Evolutionary conservation across 1,284 basidiomycete species (phyloP).

Genomic region (Cryptococcus sp.): DNA sequence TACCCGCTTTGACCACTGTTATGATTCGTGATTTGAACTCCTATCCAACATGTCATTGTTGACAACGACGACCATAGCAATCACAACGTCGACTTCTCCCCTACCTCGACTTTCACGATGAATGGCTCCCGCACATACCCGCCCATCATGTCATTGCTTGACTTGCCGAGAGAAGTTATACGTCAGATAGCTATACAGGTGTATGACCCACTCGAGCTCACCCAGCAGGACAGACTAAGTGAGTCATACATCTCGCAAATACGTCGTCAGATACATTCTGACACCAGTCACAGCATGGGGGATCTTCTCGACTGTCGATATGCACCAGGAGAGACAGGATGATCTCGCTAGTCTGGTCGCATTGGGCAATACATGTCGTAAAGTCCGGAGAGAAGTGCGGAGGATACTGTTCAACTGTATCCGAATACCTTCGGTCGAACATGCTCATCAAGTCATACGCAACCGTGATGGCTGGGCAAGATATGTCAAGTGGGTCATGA

Average conservation of each 20-base stretch:
- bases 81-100: too few relatives aligned
- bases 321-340: slow-evolving; percentile 41
- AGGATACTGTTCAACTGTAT: slow-evolving; percentile 45
- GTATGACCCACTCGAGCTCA: slow-evolving; percentile 44
- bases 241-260: slow-evolving; percentile 9
- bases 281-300: slow-evolving; percentile 36
- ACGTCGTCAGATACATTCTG: not conserved
- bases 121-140: too few relatives aligned
- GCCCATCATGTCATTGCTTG: slow-evolving; percentile 11
- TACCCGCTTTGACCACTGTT: not conserved
- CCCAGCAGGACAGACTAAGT: slow-evolving; percentile 49
- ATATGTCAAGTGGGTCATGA: slow-evolving; percentile 33
- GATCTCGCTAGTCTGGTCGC: slow-evolving; percentile 35
- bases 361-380: slow-evolving; percentile 36
- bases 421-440: slow-evolving; percentile 27
- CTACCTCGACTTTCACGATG: too few relatives aligned
- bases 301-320: slow-evolving; percentile 47
- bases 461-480: slow-evolving; percentile 38
- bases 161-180: slow-evolving; percentile 39
- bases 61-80: too few relatives aligned
- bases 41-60: too few relatives aligned
- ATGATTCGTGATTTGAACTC: too few relatives aligned
- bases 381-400: slow-evolving; percentile 35
- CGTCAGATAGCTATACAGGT: slow-evolving; percentile 37
- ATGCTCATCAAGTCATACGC: slow-evolving; percentile 31